A percentile compares a stretch with the other conserved stretches of the same genome.
These are phyloP conservation scores for Nigrospora sphaerica DNA, from an alignment of 2,329 filamentous ascomycete species.

Conservation along the genomic window DNA sequence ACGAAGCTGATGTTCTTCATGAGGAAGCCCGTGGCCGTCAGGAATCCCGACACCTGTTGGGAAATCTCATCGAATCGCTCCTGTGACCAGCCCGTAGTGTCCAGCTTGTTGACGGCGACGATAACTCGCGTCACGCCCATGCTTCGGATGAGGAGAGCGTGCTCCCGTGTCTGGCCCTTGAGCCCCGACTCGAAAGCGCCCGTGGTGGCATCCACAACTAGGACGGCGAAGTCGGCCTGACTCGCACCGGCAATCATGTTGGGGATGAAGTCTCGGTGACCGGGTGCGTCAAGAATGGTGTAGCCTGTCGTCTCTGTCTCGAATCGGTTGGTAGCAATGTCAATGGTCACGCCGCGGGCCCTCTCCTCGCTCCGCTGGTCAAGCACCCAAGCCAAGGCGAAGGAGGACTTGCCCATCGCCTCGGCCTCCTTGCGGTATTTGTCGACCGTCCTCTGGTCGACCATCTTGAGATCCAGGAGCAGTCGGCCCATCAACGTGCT, in stretches of 20 bases:
- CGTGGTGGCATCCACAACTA: conserved; percentile 85
- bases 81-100: conserved; percentile 76
- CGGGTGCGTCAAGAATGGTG: conserved; percentile 91
- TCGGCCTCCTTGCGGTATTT: conserved; percentile 85
- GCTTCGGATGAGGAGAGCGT: conserved; percentile 81
- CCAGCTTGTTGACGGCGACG: conserved; percentile 92
- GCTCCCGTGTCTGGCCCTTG: conserved; percentile 89
- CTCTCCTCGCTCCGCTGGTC: conserved; percentile 89
- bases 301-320: conserved; percentile 82
- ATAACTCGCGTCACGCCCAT: conserved; percentile 85
- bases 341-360: conserved; percentile 86
- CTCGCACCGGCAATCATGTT: conserved; percentile 98
- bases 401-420: conserved; percentile 87
- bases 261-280: conserved; percentile 91
- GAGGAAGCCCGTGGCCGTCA: conserved; percentile 76
- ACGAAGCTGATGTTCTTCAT: conserved; percentile 77
- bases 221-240: conserved; percentile 89
- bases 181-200: conserved; percentile 92
- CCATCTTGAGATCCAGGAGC: conserved; percentile 77
- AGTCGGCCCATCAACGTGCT: conserved; percentile 97
- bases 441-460: conserved; percentile 83
- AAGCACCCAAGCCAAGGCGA: conserved; percentile 94
- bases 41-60: conserved; percentile 75
- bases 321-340: conserved; percentile 92
- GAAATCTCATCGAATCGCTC: conserved; percentile 79